These are phyloP conservation scores for Ramaria sp. DNA, from an alignment of 768 basidiomycete species.

Conservation along the genomic window DNA sequence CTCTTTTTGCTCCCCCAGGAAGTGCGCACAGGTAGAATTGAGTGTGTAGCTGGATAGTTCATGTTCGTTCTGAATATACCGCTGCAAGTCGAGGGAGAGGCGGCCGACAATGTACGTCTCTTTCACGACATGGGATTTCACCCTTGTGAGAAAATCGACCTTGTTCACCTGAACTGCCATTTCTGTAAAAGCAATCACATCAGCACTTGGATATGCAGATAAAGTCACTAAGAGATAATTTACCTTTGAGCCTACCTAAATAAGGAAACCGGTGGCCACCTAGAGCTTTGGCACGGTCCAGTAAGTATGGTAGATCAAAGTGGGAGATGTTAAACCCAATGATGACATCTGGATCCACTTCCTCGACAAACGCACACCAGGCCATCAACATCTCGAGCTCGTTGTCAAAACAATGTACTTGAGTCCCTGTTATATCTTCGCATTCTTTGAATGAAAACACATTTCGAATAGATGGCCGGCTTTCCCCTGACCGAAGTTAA, in stretches of 20 bases:
- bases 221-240: not conserved
- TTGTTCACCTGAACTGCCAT: not conserved
- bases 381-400: conserved; percentile 26
- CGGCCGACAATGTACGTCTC: conserved; percentile 34
- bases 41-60: conserved; percentile 32
- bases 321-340: conserved; percentile 39
- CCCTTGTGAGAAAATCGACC: not conserved
- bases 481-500: not conserved
- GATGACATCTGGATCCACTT: conserved; percentile 36
- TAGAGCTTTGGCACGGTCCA: conserved; percentile 33
- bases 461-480: not conserved
- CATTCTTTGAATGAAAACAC: conserved; percentile 31
- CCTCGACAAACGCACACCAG: conserved; percentile 33
- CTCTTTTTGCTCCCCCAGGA: conserved; percentile 35
- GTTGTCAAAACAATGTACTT: conserved; percentile 30
- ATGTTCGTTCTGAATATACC: conserved; percentile 36
- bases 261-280: conserved; percentile 28
- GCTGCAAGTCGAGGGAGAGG: conserved; percentile 35
- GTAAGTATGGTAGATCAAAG: conserved; percentile 27
- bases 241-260: conserved; percentile 6
- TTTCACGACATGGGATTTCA: conserved; percentile 20
- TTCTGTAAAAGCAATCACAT: not conserved
- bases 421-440: conserved; percentile 35
- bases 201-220: not conserved
- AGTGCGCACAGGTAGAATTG: conserved; percentile 37